These are phyloP conservation scores for Adansonia madagascariensis DNA, from an alignment of 441 rosid genomes.

Conservation along the genomic window DNA sequence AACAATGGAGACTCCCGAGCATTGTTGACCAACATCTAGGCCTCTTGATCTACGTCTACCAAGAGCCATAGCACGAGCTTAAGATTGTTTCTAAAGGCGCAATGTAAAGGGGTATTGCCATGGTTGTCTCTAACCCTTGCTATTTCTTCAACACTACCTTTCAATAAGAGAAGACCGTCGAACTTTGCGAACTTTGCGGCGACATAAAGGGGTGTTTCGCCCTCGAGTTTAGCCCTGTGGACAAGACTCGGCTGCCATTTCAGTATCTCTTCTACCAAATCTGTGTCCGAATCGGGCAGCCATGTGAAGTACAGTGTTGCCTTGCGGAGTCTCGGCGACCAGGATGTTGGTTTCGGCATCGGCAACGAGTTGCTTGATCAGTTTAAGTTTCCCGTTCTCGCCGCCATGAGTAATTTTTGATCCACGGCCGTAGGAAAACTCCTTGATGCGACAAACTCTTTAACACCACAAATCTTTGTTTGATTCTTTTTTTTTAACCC, in stretches of 20 bases:
- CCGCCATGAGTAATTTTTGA: constrained; percentile 12
- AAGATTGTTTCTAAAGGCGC: constrained; percentile 13
- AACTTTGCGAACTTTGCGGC: neutral
- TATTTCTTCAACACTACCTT: neutral
- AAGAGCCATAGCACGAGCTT: neutral
- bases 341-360: constrained; percentile 16
- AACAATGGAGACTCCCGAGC: constrained; percentile 2
- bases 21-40: constrained; percentile 6
- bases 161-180: neutral
- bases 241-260: neutral
- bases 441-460: neutral
- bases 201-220: neutral
- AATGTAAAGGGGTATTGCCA: constrained; percentile 4
- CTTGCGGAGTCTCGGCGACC: neutral
- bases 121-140: neutral
- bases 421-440: neutral
- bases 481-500: neutral
- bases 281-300: constrained; percentile 18
- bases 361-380: neutral
- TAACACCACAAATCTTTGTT: neutral
- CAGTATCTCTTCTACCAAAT: neutral
- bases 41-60: constrained; percentile 15
- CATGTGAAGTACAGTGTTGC: constrained; percentile 20
- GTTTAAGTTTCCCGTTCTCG: neutral
- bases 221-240: neutral